Percentiles rank a stretch among this genome's conserved stretches.
These are phyloP conservation scores for Neurospora africana DNA, from an alignment of 495 filamentous ascomycete genomes.

Conservation along the genomic window DNA sequence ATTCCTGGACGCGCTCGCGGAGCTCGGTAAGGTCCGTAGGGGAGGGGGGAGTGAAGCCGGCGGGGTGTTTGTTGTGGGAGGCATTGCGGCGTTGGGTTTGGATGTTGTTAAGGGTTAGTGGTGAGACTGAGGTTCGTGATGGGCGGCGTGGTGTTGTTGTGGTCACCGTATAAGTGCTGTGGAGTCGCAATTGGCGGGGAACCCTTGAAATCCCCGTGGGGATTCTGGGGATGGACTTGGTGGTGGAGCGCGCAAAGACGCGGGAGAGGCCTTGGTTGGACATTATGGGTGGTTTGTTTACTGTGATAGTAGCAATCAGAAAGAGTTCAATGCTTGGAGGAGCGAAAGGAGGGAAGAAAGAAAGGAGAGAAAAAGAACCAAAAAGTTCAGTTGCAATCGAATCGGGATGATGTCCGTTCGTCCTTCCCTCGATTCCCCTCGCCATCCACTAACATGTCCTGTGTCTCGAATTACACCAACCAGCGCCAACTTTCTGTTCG, in stretches of 20 bases:
- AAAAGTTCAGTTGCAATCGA: background rate
- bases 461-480: background rate
- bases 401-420: background rate
- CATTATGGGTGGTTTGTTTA: constrained; percentile 9
- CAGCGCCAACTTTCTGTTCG: background rate
- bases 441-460: background rate
- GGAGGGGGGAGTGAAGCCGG: constrained; percentile 67
- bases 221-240: background rate
- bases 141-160: constrained; percentile 4
- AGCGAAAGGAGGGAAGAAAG: background rate
- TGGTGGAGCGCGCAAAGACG: constrained; percentile 22
- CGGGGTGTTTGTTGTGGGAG: constrained; percentile 72
- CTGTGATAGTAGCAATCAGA: background rate
- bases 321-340: background rate
- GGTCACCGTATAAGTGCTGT: constrained; percentile 2
- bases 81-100: constrained; percentile 13
- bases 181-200: constrained; percentile 6
- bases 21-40: constrained; percentile 70
- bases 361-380: background rate
- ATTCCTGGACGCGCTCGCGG: constrained; percentile 85
- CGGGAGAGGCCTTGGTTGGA: constrained; percentile 20
- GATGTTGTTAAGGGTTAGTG: too few species aligned
- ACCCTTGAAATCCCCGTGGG: background rate
- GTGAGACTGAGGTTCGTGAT: background rate
- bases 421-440: background rate